A percentile compares a stretch with the other conserved stretches of the same genome.
Evolutionary conservation across 495 filamentous ascomycete species (phyloP).

Genomic region (Podospora comata): DNA sequence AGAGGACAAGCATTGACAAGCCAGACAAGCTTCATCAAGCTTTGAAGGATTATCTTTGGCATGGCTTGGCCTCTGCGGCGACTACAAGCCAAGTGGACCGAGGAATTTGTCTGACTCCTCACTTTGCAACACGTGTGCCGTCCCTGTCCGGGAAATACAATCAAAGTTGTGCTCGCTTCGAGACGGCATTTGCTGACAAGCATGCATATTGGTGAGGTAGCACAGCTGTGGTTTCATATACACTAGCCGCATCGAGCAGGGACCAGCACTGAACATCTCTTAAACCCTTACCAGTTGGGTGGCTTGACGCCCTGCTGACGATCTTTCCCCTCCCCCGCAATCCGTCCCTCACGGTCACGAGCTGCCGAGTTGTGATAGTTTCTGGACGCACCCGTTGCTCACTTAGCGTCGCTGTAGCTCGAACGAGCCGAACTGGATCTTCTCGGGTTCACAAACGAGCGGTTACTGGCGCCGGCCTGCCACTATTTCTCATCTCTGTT

Average conservation of each 20-base stretch:
- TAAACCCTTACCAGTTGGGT: background rate
- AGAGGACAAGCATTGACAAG: background rate
- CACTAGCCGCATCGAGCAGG: background rate
- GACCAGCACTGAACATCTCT: background rate
- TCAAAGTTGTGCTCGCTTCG: background rate
- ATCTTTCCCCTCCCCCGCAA: background rate
- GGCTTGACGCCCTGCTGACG: background rate
- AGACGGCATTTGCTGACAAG: no score
- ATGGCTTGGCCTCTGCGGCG: background rate
- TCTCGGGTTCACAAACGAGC: background rate
- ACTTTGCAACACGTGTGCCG: background rate
- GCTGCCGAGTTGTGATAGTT: background rate
- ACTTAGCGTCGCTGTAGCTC: background rate
- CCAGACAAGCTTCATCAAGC: background rate
- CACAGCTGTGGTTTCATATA: background rate
- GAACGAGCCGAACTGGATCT: background rate
- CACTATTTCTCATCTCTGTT: conserved; percentile 1
- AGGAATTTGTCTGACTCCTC: background rate
- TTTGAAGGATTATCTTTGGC: background rate
- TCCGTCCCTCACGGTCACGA: background rate
- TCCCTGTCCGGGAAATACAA: no score
- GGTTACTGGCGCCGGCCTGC: background rate
- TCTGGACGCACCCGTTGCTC: background rate
- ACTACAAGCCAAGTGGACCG: background rate
- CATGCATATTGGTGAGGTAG: background rate